Percentiles rank a stretch among this genome's conserved stretches.
Conservation (phyloP, 306 rosid genomes). For the Malus fusca region DNA sequence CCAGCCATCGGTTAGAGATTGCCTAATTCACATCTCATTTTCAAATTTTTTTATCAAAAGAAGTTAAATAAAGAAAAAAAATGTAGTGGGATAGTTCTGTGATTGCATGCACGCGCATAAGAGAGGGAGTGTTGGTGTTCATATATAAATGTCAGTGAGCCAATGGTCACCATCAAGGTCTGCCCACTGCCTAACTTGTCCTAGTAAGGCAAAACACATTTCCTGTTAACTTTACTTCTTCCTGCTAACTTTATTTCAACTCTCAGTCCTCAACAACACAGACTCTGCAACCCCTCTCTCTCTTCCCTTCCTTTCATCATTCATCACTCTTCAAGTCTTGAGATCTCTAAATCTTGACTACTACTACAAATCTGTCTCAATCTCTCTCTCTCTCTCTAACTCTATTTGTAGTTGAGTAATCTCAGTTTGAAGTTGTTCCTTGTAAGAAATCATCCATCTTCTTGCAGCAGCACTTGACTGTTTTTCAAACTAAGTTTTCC, state of each 20-base stretch:
- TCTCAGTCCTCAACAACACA: constrained; percentile 18
- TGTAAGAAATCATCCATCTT: background rate
- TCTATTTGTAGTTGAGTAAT: background rate
- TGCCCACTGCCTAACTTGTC: constrained; percentile 79
- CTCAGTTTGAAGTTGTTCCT: background rate
- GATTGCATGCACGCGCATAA: background rate
- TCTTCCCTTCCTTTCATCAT: background rate
- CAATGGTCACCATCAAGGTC: constrained; percentile 48
- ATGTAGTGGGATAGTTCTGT: background rate
- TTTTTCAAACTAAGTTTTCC: background rate
- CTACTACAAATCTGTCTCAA: background rate
- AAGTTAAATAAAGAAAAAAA: background rate
- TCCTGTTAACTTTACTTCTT: background rate
- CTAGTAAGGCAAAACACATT: constrained; percentile 43
- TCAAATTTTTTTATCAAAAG: no score
- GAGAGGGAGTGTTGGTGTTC: background rate
- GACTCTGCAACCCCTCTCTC: background rate
- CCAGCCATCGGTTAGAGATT: no score
- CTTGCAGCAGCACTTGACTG: background rate
- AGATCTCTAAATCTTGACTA: background rate
- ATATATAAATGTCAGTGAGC: background rate
- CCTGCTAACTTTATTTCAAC: constrained; percentile 6
- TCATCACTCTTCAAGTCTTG: background rate
- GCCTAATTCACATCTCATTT: no score
- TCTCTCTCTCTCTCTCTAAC: background rate